Conservation (phyloP, 345 rosid genomes). For the Eucalyptus tenuipes region DNA sequence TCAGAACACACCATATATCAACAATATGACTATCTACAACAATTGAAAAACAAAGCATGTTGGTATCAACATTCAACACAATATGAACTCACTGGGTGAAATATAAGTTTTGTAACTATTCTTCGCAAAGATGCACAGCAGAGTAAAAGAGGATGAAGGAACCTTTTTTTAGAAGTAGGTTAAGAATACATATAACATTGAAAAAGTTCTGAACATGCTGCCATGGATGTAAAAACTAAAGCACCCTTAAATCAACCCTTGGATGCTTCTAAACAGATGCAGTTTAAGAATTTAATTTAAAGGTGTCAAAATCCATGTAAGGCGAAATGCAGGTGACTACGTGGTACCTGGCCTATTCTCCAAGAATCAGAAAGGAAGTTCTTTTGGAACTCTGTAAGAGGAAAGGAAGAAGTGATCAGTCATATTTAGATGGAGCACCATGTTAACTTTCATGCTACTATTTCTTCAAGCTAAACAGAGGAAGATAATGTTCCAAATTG, state of each 20-base stretch:
- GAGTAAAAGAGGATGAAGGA: background rate
- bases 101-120: background rate
- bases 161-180: background rate
- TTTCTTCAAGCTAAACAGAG: background rate
- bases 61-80: background rate
- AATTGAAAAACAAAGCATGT: background rate
- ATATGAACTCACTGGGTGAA: background rate
- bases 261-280: background rate
- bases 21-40: background rate
- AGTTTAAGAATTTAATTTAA: background rate
- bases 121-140: background rate
- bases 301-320: background rate
- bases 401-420: background rate
- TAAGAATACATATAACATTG: background rate
- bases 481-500: background rate
- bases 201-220: background rate
- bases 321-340: background rate
- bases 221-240: background rate
- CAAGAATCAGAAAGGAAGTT: constrained; percentile 74
- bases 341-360: constrained; percentile 71
- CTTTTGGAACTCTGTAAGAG: constrained; percentile 71
- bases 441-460: background rate
- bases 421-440: background rate
- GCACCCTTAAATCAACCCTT: background rate
- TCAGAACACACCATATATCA: background rate